Evolutionary conservation across 2,329 filamentous ascomycete genomes (phyloP).

Genomic region (Annulohypoxylon truncatum): DNA sequence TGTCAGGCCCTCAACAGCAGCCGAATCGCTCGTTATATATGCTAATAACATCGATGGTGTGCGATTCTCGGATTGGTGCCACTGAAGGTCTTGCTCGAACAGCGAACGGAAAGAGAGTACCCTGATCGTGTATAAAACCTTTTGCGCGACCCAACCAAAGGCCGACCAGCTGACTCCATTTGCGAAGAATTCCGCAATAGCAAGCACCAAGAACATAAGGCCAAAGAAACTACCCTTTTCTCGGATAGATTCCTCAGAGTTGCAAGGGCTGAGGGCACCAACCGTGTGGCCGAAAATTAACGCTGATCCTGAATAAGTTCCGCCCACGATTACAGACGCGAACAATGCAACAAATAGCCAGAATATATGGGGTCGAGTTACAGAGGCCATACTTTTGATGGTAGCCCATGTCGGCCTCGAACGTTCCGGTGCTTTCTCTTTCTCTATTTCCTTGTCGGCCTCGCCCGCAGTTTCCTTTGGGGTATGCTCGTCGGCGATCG

Average conservation of each 20-base stretch:
- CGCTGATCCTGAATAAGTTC: constrained; percentile 64
- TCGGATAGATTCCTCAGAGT: constrained; percentile 53
- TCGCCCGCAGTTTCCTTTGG: constrained; percentile 18
- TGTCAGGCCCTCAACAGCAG: constrained; percentile 73
- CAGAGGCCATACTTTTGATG: constrained; percentile 52
- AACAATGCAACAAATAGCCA: constrained; percentile 56
- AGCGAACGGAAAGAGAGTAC: constrained; percentile 73
- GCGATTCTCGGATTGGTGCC: constrained; percentile 75
- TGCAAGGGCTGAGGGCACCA: constrained; percentile 62
- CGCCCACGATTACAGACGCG: constrained; percentile 65
- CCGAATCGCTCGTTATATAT: constrained; percentile 76
- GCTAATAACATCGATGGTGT: constrained; percentile 72
- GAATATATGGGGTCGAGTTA: constrained; percentile 55
- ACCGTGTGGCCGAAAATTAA: constrained; percentile 67
- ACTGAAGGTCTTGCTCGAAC: constrained; percentile 74
- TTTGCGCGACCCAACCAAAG: constrained; percentile 70
- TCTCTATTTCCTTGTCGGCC: constrained; percentile 26
- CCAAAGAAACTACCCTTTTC: constrained; percentile 53
- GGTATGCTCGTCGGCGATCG: constrained; percentile 32
- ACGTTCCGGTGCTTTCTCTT: constrained; percentile 12
- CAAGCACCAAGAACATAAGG: constrained; percentile 61
- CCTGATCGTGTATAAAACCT: constrained; percentile 71
- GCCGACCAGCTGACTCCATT: constrained; percentile 68
- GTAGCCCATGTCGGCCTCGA: constrained; percentile 52
- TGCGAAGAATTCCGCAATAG: constrained; percentile 67